phyloP scores from a whole-genome alignment of 169 alveolate species.

The Plasmodium gallinaceum region DNA sequence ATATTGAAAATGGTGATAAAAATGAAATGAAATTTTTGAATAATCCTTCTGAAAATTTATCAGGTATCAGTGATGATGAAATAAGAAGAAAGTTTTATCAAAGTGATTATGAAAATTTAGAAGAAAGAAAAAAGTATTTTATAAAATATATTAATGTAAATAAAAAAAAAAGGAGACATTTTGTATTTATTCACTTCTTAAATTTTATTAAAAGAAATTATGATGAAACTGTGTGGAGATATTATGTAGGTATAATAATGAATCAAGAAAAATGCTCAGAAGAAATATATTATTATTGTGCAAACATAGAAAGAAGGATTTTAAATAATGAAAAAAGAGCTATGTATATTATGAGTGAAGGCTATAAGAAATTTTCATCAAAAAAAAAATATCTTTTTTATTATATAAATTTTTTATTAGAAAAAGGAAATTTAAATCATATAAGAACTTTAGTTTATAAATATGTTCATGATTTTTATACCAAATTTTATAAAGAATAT shows the following conservation, averaged over 20 bases:
- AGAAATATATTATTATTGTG: constrained; percentile 67
- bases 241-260: constrained; percentile 48
- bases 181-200: constrained; percentile 57
- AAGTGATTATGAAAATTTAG: constrained; percentile 60
- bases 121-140: constrained; percentile 72
- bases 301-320: constrained; percentile 62
- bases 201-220: constrained; percentile 71
- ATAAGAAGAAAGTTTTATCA: constrained; percentile 40
- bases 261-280: constrained; percentile 57
- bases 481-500: constrained; percentile 48
- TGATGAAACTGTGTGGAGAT: constrained; percentile 76
- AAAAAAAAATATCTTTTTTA: constrained; percentile 40
- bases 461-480: constrained; percentile 35
- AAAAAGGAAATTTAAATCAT: constrained; percentile 46
- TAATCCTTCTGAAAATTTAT: not conserved
- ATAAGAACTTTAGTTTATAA: constrained; percentile 40
- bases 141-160: constrained; percentile 46
- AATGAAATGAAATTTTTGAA: not conserved
- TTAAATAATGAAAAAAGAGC: constrained; percentile 74
- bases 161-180: constrained; percentile 48
- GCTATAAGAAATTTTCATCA: constrained; percentile 34
- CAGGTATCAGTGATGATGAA: constrained; percentile 18
- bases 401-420: constrained; percentile 49
- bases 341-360: constrained; percentile 74
- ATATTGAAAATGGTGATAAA: not conserved